Base-by-base conservation (phyloP, 768 basidiomycete species). In the Trametes meyenii region DNA sequence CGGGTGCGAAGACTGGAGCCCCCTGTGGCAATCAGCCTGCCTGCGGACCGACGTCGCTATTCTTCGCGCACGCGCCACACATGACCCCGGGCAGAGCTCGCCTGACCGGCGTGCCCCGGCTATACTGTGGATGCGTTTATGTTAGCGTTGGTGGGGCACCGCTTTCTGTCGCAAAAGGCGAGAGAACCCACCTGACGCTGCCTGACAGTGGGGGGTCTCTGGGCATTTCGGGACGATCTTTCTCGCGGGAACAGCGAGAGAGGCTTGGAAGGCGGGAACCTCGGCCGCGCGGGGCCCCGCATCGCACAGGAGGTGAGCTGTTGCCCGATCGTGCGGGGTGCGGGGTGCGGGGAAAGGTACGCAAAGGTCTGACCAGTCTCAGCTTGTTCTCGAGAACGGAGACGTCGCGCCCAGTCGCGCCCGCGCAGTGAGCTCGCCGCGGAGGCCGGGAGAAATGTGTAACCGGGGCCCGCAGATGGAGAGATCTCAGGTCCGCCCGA, bases 21-120 rank as follows among this genome's bases (percentile, higher is more conserved):
- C 60, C 60, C 60, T 61, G 60, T 61, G 60, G 60, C 60, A 57
- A 50, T 48, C 48, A 42, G 10, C 33, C 42, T 24, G 36, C 42
- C 42, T 48, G 44, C 50, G 59, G 33, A 46, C 43, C 52, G 44
- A 21, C 39, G 39, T 14, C 48, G 40, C 50, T 10, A 43, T 33
- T 12, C 48, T 17, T 51, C 42, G 57, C 33, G 19, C 6, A 23
- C 10, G 16, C 40, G 21, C 29, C 57, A 50, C 57, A 58, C 57
- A 58, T 58, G 57, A 58, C 57, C 57, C 49, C 40, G 8, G 10
- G 23, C 39, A 43, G 39, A 14, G 57, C 57, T 33, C 57, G 57
- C 57, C 57, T 58, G 57, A 58, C 57, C 57, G 49, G 49, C 21
- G 49, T 24, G 46, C 38, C 29, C 39, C 49, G 57, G 57, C 1